Evolutionary conservation across 352 stramenopile genomes (phyloP), one percentile per base, ranked within the genome.

Genomic region (Phytophthora constricta): DNA sequence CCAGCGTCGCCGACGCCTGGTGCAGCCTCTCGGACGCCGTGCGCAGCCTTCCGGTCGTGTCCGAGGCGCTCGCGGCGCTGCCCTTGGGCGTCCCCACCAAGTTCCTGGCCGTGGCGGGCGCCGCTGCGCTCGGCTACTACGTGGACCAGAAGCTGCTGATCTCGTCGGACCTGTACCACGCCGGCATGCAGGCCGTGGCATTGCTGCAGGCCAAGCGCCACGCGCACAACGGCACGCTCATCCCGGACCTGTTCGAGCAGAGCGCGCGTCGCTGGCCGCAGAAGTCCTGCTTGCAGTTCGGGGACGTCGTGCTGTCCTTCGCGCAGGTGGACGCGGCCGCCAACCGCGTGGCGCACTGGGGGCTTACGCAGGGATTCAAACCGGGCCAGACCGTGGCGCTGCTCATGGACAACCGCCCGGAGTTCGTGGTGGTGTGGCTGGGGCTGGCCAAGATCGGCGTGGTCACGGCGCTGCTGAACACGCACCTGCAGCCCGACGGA

Each of bases 391-490:
- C 82, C 4, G 85, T 93, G 26, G 89, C 80, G 27, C 68, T 96
- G 47, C 67, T 96, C 31, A 95, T 96, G 84, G 82, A 93, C 64
- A 97, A 97, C 72, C 77, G 88, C 0, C 87, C 86, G 33, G 87
- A 96, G 64, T 97, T 90, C 54, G 62, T 97, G 26, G 58, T 89
- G 22, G 72, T 87, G 14, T 97, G 90, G 90, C 77, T 96, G 57
- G 90, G 87, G 0, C 74, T 97, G 45, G 55, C 84, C 60, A 97
- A 97, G 70, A 70, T 92, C 41, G 90, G 90, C 50, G 86, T 96
- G 52, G 74, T 92, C 63, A 80, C 79, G n/a, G 90, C 90, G 26
- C 74, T 96, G 26, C 88, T 97, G 57, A 97, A 97, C 73, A 94
- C 84, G 45, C 78, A 89, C 51, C 48, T 96, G 42, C 69, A 85